Conservation (phyloP, 225 moss, liverwort and hornwort species). For the Straminergon stramineum region DNA sequence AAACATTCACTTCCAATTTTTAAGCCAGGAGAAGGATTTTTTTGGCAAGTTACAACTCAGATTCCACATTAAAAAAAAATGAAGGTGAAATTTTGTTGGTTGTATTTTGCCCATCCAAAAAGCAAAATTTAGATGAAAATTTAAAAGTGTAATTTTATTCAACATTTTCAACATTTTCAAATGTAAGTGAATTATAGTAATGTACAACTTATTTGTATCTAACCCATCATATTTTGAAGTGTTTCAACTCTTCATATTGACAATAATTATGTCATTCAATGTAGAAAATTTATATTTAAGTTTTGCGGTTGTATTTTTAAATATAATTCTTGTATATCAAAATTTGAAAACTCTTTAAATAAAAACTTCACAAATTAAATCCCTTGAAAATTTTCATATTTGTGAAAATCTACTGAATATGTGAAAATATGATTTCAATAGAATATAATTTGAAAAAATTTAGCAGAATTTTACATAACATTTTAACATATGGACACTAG, state of each 20-base stretch:
- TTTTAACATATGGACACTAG: neutral
- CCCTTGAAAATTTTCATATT: neutral
- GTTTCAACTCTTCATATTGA: neutral
- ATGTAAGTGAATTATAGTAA: neutral
- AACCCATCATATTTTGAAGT: neutral
- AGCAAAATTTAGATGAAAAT: neutral
- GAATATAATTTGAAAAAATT: neutral
- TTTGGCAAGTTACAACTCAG: no score
- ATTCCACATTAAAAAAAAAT: neutral
- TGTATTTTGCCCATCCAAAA: neutral
- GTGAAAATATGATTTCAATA: neutral
- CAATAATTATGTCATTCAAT: neutral
- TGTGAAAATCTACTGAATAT: neutral
- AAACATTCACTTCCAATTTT: neutral
- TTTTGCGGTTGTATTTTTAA: neutral
- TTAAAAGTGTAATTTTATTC: neutral
- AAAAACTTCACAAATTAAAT: neutral
- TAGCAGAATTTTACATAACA: neutral
- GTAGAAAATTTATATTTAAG: no score
- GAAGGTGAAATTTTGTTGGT: neutral
- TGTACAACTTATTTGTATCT: no score
- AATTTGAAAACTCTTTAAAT: neutral
- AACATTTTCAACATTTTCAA: neutral
- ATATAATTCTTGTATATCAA: neutral
- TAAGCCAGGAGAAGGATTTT: neutral